These are phyloP conservation scores for Leishmania braziliensis DNA, from an alignment of 208 protist species.

Conservation along the genomic window DNA sequence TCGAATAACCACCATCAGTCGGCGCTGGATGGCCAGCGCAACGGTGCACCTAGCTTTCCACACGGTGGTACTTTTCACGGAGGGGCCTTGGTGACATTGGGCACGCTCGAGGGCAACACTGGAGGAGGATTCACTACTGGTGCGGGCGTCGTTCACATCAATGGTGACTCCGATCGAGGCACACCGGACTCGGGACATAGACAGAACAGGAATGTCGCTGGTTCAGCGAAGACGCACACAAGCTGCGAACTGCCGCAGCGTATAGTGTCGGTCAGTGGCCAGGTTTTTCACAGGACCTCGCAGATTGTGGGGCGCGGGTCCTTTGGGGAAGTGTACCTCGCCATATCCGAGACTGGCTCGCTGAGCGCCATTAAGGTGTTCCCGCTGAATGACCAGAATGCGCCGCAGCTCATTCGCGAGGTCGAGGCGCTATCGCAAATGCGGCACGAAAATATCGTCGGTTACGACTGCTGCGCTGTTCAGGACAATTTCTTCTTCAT, in stretches of 20 bases:
- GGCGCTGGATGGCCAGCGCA: background rate
- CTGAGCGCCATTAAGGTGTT: constrained; percentile 80
- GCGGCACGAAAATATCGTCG: constrained; percentile 94
- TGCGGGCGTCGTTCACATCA: too few relatives aligned
- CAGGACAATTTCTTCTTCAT: constrained; percentile 68
- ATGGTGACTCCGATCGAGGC: too few relatives aligned
- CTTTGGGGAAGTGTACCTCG: constrained; percentile 72
- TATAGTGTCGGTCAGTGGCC: constrained; percentile 42
- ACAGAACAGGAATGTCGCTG: background rate
- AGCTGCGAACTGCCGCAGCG: constrained; percentile 24
- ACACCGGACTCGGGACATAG: background rate
- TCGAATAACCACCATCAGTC: background rate
- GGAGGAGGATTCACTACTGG: too few relatives aligned
- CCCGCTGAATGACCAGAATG: constrained; percentile 31
- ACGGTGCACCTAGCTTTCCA: background rate
- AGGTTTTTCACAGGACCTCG: constrained; percentile 53
- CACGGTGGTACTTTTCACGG: background rate
- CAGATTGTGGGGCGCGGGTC: constrained; percentile 53
- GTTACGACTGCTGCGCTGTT: constrained; percentile 89
- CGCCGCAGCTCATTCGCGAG: constrained; percentile 51
- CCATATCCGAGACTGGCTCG: constrained; percentile 59
- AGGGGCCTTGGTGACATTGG: background rate
- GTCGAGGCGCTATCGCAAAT: constrained; percentile 71
- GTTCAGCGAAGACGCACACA: background rate
- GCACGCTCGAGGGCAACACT: background rate